phyloP scores from a whole-genome alignment of 495 filamentous ascomycete species.

The Immersiella caudata region DNA sequence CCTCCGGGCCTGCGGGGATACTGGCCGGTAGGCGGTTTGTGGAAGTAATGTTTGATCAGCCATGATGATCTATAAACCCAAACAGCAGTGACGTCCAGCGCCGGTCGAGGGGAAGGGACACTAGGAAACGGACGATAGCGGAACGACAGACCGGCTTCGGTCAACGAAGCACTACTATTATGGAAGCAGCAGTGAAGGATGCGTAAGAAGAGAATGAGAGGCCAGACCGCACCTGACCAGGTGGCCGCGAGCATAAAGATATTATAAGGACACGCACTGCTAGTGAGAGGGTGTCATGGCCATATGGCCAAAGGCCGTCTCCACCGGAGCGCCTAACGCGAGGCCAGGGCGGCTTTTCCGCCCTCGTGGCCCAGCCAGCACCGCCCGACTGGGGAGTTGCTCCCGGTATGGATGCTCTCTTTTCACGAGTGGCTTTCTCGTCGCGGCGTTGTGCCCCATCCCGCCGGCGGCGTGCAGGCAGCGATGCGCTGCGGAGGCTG shows the following conservation, averaged over 20 bases:
- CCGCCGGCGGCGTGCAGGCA: neutral
- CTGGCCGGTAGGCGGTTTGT: constrained; percentile 62
- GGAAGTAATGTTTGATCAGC: constrained; percentile 59
- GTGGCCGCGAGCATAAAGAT: constrained; percentile 30
- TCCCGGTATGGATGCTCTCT: neutral
- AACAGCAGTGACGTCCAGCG: constrained; percentile 48
- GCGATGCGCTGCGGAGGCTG: constrained; percentile 14
- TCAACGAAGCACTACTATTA: constrained; percentile 52
- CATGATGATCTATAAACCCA: constrained; percentile 46
- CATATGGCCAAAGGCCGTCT: constrained; percentile 16
- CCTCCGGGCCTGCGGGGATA: constrained; percentile 68
- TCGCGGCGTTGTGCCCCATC: constrained; percentile 3
- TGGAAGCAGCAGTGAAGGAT: constrained; percentile 34
- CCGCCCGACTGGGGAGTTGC: neutral
- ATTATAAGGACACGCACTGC: constrained; percentile 34
- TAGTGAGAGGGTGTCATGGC: constrained; percentile 15
- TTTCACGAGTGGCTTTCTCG: neutral
- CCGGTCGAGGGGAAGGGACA: constrained; percentile 32
- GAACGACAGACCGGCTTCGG: constrained; percentile 52
- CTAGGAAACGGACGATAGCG: constrained; percentile 31
- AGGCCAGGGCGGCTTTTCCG: constrained; percentile 19
- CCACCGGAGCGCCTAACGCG: constrained; percentile 36
- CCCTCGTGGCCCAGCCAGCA: constrained; percentile 17
- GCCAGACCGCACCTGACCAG: constrained; percentile 26
- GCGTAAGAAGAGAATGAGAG: constrained; percentile 40